These are phyloP conservation scores for Fragaria vesca DNA, from an alignment of 306 rosid species.

Conservation along the genomic window DNA sequence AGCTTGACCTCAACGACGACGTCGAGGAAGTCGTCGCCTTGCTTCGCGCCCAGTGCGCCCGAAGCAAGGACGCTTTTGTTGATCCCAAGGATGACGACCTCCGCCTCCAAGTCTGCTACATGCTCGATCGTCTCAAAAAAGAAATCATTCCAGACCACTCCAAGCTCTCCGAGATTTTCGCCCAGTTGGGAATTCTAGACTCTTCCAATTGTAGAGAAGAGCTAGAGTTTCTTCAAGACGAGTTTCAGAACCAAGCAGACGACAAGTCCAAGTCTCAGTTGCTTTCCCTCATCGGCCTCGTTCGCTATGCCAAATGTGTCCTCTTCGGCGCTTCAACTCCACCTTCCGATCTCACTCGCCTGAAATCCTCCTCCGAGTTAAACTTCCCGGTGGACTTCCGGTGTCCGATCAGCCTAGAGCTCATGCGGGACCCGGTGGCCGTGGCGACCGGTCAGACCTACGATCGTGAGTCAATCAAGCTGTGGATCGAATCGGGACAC, in stretches of 20 bases:
- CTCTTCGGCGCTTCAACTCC: constrained; percentile 75
- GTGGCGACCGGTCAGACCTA: constrained; percentile 98
- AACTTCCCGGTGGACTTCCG: constrained; percentile 61
- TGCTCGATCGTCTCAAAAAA: constrained; percentile 57
- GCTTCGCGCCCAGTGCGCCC: constrained; percentile 54
- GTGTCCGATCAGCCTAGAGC: constrained; percentile 78
- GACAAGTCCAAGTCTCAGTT: constrained; percentile 64
- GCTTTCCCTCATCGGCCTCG: constrained; percentile 67
- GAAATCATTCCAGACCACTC: constrained; percentile 65
- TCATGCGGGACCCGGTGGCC: constrained; percentile 82
- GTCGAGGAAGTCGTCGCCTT: constrained; percentile 57
- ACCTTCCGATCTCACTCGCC: not conserved
- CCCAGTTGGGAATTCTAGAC: constrained; percentile 48
- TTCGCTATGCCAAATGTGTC: constrained; percentile 81
- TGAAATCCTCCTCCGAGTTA: constrained; percentile 39
- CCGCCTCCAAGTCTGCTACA: constrained; percentile 37
- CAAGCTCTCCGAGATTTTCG: constrained; percentile 45
- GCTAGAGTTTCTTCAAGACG: constrained; percentile 68
- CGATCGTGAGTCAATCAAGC: constrained; percentile 64
- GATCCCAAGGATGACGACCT: constrained; percentile 45
- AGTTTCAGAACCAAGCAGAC: constrained; percentile 57
- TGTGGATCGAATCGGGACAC: constrained; percentile 86
- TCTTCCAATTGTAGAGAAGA: constrained; percentile 70
- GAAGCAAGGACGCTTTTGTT: constrained; percentile 27
- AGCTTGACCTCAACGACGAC: constrained; percentile 57